Conservation (phyloP, 768 basidiomycete genomes). For the Phallus indusiatus region DNA sequence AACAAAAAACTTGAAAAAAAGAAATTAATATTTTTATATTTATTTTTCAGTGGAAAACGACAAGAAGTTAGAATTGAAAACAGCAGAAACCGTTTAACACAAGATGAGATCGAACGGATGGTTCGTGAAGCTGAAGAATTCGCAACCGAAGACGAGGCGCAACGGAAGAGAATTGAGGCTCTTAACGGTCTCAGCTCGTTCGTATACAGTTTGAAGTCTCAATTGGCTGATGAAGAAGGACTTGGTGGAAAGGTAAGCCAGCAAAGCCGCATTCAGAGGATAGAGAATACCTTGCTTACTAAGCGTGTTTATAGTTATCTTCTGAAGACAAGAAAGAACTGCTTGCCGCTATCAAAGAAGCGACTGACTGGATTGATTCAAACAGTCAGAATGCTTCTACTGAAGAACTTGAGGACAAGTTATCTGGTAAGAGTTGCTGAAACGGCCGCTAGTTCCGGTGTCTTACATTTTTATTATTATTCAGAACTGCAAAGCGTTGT, state of each 20-base stretch:
- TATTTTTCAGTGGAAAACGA: conserved; percentile 55
- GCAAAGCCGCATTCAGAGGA: not conserved
- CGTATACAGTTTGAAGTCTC: conserved; percentile 79
- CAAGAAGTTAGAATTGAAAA: conserved; percentile 91
- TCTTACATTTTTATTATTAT: not conserved
- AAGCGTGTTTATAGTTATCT: not conserved
- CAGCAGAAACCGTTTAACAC: conserved; percentile 84
- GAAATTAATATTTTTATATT: no score
- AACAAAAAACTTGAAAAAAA: not conserved
- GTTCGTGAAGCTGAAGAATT: conserved; percentile 90
- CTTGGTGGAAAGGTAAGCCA: conserved; percentile 81
- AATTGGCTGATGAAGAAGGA: conserved; percentile 79
- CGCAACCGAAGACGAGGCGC: conserved; percentile 64
- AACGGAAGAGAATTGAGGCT: conserved; percentile 75
- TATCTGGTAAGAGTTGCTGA: conserved; percentile 35
- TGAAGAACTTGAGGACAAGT: conserved; percentile 89
- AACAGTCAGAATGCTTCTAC: conserved; percentile 63
- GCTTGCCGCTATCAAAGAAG: conserved; percentile 73
- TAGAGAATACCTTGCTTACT: not conserved
- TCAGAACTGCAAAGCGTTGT: conserved; percentile 63
- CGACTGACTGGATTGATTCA: conserved; percentile 86
- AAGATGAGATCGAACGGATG: conserved; percentile 94
- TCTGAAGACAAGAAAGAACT: conserved; percentile 74
- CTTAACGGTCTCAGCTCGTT: conserved; percentile 73
- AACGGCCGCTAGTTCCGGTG: not conserved